Base-by-base conservation (phyloP, 2,329 filamentous ascomycete species). In the Ophiostoma perfectum region DNA sequence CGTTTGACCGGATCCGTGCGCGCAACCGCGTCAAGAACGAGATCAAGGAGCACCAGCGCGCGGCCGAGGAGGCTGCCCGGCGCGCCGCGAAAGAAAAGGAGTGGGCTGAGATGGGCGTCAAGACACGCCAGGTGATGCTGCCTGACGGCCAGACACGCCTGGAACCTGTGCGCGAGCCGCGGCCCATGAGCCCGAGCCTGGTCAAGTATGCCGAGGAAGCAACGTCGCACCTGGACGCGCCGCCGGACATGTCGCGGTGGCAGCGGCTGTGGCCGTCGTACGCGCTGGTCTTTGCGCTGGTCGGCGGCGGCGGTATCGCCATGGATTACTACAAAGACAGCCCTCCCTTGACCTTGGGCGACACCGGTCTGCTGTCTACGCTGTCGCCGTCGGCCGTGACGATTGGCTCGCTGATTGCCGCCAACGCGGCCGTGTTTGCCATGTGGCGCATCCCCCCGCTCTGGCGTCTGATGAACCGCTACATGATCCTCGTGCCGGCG, bases 381-480 rank as follows among this genome's bases (percentile, higher is more conserved):
- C 77, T 88, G 1, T 84, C 88, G 0, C 85, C 88, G 2, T 82
- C 88, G 14, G 81, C 84, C 2, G 86, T 87, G 12, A 92, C 91
- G 2, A 80, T 92, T n/a, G 79, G 81, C 45, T 79, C 80, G 6
- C 77, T 94, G 58, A 81, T 92, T 62, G 80, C 78, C n/a, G 69
- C 83, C 65, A 92, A 93, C 75, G 69, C 83, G 6, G 71, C 81
- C 52, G 79, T 89, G 11, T 88, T 82, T 72, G 68, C 82, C 38
- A 78, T 82, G 41, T 92, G 90, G 88, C 84, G 83, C 72, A 72
- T 87, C 11, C 89, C 90, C 64, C 85, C 86, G 1, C 73, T 87
- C 42, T 94, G 89, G 88, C 77, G 79, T 12, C 66, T 86, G 16
- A 78, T 92, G 72, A 93, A 92, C 78, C 85, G 81, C 71, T 89